Conservation (phyloP, 2,329 filamentous ascomycete species). For the Samsoniella hepiali region DNA sequence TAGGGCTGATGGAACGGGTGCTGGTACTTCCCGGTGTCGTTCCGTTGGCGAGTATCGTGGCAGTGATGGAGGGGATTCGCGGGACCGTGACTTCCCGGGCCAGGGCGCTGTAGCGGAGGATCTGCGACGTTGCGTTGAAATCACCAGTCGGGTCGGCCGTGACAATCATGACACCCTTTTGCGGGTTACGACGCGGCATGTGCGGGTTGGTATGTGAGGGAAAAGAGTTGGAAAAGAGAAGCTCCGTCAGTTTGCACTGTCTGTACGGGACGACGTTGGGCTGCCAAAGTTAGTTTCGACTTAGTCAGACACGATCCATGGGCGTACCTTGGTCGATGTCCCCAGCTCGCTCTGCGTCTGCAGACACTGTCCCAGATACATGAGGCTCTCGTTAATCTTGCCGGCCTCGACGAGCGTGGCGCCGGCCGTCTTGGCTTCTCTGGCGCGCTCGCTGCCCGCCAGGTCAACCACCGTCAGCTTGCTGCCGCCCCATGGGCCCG, state of each 20-base stretch:
- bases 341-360: conserved; percentile 87
- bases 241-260: conserved; percentile 81
- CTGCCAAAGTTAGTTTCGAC: conserved; percentile 38
- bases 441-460: conserved; percentile 87
- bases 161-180: conserved; percentile 93
- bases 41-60: conserved; percentile 56
- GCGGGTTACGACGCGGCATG: conserved; percentile 59
- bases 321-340: conserved; percentile 65
- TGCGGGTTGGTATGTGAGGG: conserved; percentile 51
- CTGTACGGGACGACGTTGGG: conserved; percentile 73
- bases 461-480: conserved; percentile 86
- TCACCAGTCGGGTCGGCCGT: conserved; percentile 91
- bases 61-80: conserved; percentile 77
- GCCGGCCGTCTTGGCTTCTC: conserved; percentile 90
- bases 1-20: conserved; percentile 29
- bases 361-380: conserved; percentile 96
- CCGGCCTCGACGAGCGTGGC: conserved; percentile 91
- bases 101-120: conserved; percentile 88
- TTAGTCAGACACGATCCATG: neutral
- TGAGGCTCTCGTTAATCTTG: conserved; percentile 97
- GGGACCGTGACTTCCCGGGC: conserved; percentile 91
- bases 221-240: conserved; percentile 86
- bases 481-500: conserved; percentile 68
- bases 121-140: conserved; percentile 95
- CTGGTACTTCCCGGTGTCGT: conserved; percentile 24